These are phyloP conservation scores for Lipomyces yamanashiensis DNA, from an alignment of 805 yeast species.

Conservation along the genomic window DNA sequence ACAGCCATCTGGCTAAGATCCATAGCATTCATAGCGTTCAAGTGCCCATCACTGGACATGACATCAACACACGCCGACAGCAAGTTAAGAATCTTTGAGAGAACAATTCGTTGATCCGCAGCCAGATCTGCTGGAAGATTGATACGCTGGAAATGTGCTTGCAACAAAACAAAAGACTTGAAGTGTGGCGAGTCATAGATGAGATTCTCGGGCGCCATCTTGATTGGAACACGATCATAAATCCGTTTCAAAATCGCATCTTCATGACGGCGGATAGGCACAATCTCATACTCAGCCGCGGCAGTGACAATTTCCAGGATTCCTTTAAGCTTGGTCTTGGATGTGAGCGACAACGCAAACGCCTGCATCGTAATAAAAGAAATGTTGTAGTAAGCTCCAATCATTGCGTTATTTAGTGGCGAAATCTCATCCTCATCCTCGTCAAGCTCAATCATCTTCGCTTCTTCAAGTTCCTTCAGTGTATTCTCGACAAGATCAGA, in stretches of 20 bases:
- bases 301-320: constrained; percentile 68
- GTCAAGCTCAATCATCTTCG: constrained; percentile 63
- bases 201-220: constrained; percentile 46
- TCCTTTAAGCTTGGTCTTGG: constrained; percentile 61
- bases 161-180: constrained; percentile 76
- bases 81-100: constrained; percentile 56
- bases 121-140: constrained; percentile 64
- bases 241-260: constrained; percentile 53
- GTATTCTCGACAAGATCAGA: constrained; percentile 82
- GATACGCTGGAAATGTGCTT: constrained; percentile 77
- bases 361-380: constrained; percentile 70
- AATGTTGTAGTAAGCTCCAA: constrained; percentile 73
- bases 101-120: constrained; percentile 59
- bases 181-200: constrained; percentile 58
- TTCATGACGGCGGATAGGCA: constrained; percentile 70
- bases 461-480: constrained; percentile 63
- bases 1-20: constrained; percentile 86
- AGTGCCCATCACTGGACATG: constrained; percentile 75
- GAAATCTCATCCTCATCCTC: constrained; percentile 49
- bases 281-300: constrained; percentile 70
- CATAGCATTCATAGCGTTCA: constrained; percentile 81
- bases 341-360: constrained; percentile 56
- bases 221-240: constrained; percentile 67
- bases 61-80: constrained; percentile 74
- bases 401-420: constrained; percentile 72